These are phyloP conservation scores for Celoporthe dispersa DNA, from an alignment of 2,329 filamentous ascomycete species.

Conservation along the genomic window DNA sequence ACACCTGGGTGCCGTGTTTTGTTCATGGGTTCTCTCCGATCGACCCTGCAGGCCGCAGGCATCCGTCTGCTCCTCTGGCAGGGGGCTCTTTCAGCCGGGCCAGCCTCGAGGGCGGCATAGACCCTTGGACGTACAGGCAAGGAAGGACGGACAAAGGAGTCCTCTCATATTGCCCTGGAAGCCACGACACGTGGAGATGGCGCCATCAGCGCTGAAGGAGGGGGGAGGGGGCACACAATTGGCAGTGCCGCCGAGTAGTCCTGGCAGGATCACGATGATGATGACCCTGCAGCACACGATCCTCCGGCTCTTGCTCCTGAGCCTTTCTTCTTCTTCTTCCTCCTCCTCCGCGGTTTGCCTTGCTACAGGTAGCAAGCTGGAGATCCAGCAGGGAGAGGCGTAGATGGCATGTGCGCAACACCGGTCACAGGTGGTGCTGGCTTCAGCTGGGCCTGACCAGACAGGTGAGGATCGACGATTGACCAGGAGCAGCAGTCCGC, in stretches of 20 bases:
- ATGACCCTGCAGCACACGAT: neutral
- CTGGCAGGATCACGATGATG: neutral
- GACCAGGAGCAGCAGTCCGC: neutral
- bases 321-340: neutral
- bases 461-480: neutral
- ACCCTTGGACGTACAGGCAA: neutral
- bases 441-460: neutral
- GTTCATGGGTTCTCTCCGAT: neutral
- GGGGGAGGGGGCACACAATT: neutral
- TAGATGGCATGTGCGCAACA: neutral
- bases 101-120: neutral
- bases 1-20: neutral
- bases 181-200: neutral
- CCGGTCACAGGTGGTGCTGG: neutral
- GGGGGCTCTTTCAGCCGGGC: constrained; percentile 4
- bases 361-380: neutral
- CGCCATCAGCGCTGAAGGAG: neutral
- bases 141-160: neutral
- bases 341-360: neutral
- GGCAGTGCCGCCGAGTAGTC: neutral
- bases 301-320: neutral
- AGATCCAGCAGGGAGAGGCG: neutral
- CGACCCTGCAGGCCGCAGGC: neutral
- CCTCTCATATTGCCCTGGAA: neutral
- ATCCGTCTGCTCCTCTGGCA: neutral